Base-by-base conservation (phyloP, 805 yeast species). In the Lipomyces spencermartinsiae region DNA sequence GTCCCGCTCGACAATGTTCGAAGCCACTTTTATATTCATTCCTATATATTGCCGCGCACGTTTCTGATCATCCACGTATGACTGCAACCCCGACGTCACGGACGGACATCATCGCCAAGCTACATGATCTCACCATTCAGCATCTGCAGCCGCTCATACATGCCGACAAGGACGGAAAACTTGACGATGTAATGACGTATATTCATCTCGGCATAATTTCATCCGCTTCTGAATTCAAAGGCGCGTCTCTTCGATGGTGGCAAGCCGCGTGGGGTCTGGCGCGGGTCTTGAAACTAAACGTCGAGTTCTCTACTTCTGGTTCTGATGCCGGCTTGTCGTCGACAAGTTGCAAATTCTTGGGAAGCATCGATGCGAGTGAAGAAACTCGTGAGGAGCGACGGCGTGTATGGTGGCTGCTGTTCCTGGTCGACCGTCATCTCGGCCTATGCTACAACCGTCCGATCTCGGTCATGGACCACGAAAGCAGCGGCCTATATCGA, bases 331-430 rank as follows among this genome's bases (percentile, higher is more conserved):
- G n/a, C 29, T 14, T 34, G 10, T 19, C 61, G 14, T 59, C 61
- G 12, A n/a, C 54, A 22, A 49, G 54, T 49, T 49, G 19, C 29
- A 22, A 49, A 49, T 22, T 22, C 29, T 14, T 22, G 29, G 29
- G 10, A 14, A 49, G 29, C 54, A 19, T 16, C 16, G 5, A 58
- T n/a, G 33, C 68, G 22, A 31, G 70, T 6, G 73, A 78, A 58
- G 82, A 79, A 59, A 35, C 65, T 1, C 73, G 77, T 35, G 84
- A 81, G 62, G 84, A 81, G 64, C 74, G 77, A 61, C 73, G 83
- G 31, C 74, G 84, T 29, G 75, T 77, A 1, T 81, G 83, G 83
- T 81, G 83, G 83, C 76, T 79, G 8, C 69, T 81, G 2, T 81
- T 80, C 64, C 70, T 79, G 39, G 71, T 81, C n/a, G 84, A 81